phyloP scores from a whole-genome alignment of 164 flowering plant species.

The Cinnamomum micranthum region DNA sequence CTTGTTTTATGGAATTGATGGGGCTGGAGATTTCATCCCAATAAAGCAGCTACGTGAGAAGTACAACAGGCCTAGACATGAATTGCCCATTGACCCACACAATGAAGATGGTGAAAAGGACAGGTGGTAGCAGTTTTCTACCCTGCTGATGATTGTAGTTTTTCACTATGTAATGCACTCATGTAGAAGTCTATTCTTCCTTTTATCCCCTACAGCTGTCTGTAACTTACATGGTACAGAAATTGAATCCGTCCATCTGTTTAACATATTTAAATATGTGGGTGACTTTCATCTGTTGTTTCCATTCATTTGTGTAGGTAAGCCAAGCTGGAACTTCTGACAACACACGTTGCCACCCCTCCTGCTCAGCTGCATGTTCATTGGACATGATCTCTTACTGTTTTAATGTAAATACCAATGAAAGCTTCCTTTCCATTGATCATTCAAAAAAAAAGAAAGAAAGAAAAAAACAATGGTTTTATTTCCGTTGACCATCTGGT shows the following conservation, averaged over 20 bases:
- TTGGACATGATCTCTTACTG: not conserved
- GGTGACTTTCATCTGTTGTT: not conserved
- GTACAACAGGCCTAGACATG: conserved; percentile 79
- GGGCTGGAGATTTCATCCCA: conserved; percentile 91
- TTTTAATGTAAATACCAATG: too few species aligned
- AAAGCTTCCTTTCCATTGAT: not conserved
- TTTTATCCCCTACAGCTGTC: too few species aligned
- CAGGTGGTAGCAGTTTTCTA: conserved; percentile 4
- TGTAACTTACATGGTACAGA: too few species aligned
- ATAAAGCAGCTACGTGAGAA: conserved; percentile 86
- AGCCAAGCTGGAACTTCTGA: not conserved
- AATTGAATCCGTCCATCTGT: too few species aligned
- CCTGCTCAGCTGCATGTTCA: not conserved
- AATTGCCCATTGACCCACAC: conserved; percentile 55
- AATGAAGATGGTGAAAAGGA: conserved; percentile 31
- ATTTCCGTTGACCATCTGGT: not conserved
- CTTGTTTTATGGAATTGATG: conserved; percentile 77
- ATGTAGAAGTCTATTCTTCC: not conserved
- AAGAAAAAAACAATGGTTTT: too few species aligned
- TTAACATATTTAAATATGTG: not conserved
- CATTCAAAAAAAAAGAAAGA: not conserved
- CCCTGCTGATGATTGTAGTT: not conserved
- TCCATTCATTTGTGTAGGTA: not conserved
- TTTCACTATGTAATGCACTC: not conserved
- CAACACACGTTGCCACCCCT: not conserved